Base-by-base conservation (phyloP, 169 alveolate species). In the Eimeria mitis region DNA sequence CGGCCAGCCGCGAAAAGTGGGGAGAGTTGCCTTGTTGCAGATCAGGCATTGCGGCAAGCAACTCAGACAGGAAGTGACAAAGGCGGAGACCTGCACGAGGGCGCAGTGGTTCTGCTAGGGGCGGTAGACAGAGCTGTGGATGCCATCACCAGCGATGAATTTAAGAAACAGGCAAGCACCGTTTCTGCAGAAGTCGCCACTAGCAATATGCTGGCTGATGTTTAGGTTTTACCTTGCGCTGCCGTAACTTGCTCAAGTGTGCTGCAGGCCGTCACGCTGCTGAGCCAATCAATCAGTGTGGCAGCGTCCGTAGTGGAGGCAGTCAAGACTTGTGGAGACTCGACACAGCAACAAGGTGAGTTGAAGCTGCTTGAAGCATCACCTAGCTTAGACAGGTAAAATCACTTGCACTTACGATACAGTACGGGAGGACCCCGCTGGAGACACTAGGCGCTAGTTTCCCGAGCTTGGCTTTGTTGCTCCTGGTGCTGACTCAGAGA, bases 401-500 rank as follows among this genome's bases (percentile, higher is more conserved):
- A 1, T 11, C 25, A 49, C 42, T 47, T 28, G 44, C 89, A 49
- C 68, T 5, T 21, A 21, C 56, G 31, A 14, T 0, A 40, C 83
- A 63, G 34, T 63, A 63, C 28, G 73, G 73, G 73, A 63, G 73
- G 6, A 73, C 56, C 23, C 49, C 14, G 21, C n/a, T n/a, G 65
- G 44, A 0, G 44, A 11, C 63, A 78, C 49, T 40, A 78, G n/a
- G 61, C 49, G 25, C 63, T 78, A 78, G 88, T 44, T 78, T 16
- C 54, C 63, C 14, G 90, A 83, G 83, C 84, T 71, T 65, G 78
- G 44, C 83, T 63, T 63, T 61, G 94, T 40, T 87, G 94, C 79
- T 87, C 94, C 84, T 61, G 94, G 68, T 87, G 94, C 94, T 87
- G 94, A 65, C 94, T 61, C 94, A 87, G 94, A 87, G 68, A 87